Base-by-base conservation (phyloP, 148 eudicot genomes). In the Chenopodium quinoa region DNA sequence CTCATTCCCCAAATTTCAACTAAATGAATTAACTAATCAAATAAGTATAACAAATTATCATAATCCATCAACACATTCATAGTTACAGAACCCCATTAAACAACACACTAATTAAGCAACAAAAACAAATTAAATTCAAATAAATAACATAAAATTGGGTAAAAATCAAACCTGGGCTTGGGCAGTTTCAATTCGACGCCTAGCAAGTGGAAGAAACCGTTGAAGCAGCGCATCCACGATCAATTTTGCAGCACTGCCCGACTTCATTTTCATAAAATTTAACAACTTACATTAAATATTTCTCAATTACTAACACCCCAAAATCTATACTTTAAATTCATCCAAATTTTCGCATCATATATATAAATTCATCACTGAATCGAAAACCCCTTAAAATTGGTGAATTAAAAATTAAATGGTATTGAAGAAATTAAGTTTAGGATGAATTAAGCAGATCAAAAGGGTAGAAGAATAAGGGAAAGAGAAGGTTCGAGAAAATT, bases 101-200 rank as follows among this genome's bases (percentile, higher is more conserved):
- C 5, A 40, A 40, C 44, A 40, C 44, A 40, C 44, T 40, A 40
- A 40, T 6, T 40, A 40, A 40, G 44, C 44, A 40, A 40, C 7
- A 40, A 40, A 40, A 40, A 20, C 0, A 25, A 8, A 47, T 25
- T 12, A 14, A 14, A 65, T 54, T 22, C 66, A 76, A 48, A 16
- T 20, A 23, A 13, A 67, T 8, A 23, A 56, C 23, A 32, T n/a
- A 32, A 47, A 25, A 34, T 34, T 46, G 44, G 46, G 8, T 32
- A 31, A 40, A 13, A 19, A 17, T 16, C 23, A 67, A 60, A 91
- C 99, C 91, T 94, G 99, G 0, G 97, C 99, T 84, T 96, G 99
- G 78, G 99, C 98, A 37, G 99, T 96, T 87, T 96, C 99, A 37
- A 96, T 92, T 3, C 99, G 95, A 75, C 99, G 98, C 82, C 99